Percentiles rank a stretch among this genome's conserved stretches.
Conservation (phyloP, 768 basidiomycete species). For the Pilatotrama ljubarskyi region DNA sequence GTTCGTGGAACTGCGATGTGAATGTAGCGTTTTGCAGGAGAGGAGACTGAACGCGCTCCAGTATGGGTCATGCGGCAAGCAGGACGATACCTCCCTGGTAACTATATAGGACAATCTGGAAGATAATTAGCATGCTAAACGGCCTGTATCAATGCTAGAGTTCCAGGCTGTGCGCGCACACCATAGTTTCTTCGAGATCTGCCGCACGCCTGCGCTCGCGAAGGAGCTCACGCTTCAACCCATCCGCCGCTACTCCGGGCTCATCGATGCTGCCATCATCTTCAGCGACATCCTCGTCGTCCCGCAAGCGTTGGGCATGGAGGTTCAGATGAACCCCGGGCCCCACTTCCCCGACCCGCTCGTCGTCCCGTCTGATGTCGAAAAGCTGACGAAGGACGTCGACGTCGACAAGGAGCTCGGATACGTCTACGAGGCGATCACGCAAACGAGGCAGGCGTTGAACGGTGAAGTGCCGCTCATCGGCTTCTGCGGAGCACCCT, state of each 20-base stretch:
- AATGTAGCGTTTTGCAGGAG: conserved; percentile 45
- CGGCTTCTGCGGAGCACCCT: conserved; percentile 96
- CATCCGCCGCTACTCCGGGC: conserved; percentile 80
- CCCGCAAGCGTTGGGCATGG: conserved; percentile 97
- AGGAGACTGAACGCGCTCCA: conserved; percentile 88
- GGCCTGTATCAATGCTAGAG: conserved; percentile 52
- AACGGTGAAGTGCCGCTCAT: conserved; percentile 92
- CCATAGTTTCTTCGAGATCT: conserved; percentile 95
- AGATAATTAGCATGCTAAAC: no score
- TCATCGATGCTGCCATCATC: conserved; percentile 95
- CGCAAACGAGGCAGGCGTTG: conserved; percentile 74
- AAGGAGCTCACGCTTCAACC: conserved; percentile 92
- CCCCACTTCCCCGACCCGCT: conserved; percentile 90
- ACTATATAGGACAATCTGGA: conserved; percentile 21
- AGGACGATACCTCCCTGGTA: conserved; percentile 92
- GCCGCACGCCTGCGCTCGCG: conserved; percentile 88
- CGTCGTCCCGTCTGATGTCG: conserved; percentile 69
- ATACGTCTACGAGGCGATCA: conserved; percentile 94
- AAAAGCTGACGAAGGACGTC: conserved; percentile 58
- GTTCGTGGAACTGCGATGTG: background rate
- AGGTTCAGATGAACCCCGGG: conserved; percentile 90
- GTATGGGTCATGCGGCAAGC: conserved; percentile 99
- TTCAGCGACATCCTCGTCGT: conserved; percentile 98
- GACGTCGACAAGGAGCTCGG: conserved; percentile 83
- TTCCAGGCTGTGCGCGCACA: conserved; percentile 83